Evolutionary conservation across 495 filamentous ascomycete genomes (phyloP).

Genomic region (Coniosporium apollinis): DNA sequence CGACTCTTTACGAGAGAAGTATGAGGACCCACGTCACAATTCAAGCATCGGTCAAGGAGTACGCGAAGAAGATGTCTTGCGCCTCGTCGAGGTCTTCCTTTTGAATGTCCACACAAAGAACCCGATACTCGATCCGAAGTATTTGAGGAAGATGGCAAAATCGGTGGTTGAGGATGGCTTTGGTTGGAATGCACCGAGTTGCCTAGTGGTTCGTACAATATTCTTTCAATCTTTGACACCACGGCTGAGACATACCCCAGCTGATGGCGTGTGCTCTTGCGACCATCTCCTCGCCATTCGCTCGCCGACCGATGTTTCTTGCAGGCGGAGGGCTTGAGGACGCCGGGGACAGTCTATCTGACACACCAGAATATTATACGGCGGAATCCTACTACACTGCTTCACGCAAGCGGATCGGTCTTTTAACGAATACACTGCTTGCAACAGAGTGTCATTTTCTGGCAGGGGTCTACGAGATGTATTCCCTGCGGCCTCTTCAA

Average conservation of each 20-base stretch:
- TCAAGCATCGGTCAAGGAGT: background rate
- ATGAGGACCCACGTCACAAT: background rate
- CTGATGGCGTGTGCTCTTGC: background rate
- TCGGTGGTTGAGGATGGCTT: background rate
- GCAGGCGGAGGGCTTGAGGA: background rate
- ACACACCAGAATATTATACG: background rate
- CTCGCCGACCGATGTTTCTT: background rate
- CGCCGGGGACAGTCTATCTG: background rate
- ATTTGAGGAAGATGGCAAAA: background rate
- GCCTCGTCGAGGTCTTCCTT: background rate
- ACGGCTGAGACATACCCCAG: background rate
- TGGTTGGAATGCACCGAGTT: background rate
- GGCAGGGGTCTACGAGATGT: background rate
- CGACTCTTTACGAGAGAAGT: background rate
- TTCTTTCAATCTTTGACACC: background rate
- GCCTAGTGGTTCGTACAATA: background rate
- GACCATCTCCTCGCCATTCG: background rate
- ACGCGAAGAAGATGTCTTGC: constrained; percentile 1
- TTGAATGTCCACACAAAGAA: constrained; percentile 1
- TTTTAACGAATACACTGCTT: background rate
- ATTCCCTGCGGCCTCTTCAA: background rate
- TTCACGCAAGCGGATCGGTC: background rate
- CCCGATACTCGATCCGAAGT: background rate
- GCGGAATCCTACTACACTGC: background rate
- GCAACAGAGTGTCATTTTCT: background rate